These are phyloP conservation scores for Handroanthus guayacan DNA, from an alignment of 257 asterid genomes.

Conservation along the genomic window DNA sequence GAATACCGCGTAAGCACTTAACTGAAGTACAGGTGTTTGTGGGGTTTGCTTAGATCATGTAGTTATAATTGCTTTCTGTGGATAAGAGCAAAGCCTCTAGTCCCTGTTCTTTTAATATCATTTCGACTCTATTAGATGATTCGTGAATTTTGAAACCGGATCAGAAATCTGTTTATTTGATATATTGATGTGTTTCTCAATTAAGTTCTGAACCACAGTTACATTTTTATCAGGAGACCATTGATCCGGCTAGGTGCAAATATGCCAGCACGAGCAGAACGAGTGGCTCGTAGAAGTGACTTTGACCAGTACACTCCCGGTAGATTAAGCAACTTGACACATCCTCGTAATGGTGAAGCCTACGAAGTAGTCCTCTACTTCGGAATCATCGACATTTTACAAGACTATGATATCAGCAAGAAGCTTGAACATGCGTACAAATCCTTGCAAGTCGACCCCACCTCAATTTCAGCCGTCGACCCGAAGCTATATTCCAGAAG, in stretches of 20 bases:
- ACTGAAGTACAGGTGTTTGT: conserved; percentile 42
- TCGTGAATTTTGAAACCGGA: neutral
- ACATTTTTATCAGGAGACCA: conserved; percentile 65
- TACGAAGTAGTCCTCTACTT: conserved; percentile 87
- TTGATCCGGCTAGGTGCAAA: conserved; percentile 85
- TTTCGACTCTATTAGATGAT: neutral
- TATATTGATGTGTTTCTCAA: neutral
- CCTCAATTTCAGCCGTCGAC: conserved; percentile 94
- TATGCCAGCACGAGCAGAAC: conserved; percentile 97
- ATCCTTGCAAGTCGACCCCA: conserved; percentile 83
- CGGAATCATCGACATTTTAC: conserved; percentile 91
- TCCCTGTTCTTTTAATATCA: conserved; percentile 11
- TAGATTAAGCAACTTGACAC: conserved; percentile 51
- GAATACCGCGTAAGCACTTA: conserved; percentile 41
- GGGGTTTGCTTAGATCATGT: conserved; percentile 48
- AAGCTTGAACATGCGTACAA: conserved; percentile 96
- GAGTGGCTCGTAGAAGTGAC: conserved; percentile 78
- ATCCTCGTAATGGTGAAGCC: conserved; percentile 61
- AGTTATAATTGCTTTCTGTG: conserved; percentile 25
- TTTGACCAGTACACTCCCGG: conserved; percentile 70
- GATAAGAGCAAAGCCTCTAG: conserved; percentile 19
- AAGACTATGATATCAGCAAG: conserved; percentile 94
- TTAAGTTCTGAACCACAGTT: conserved; percentile 18
- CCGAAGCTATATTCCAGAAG: conserved; percentile 90
- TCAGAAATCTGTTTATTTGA: neutral